These are phyloP conservation scores for Balakata baccata DNA, from an alignment of 345 rosid species.

Conservation along the genomic window DNA sequence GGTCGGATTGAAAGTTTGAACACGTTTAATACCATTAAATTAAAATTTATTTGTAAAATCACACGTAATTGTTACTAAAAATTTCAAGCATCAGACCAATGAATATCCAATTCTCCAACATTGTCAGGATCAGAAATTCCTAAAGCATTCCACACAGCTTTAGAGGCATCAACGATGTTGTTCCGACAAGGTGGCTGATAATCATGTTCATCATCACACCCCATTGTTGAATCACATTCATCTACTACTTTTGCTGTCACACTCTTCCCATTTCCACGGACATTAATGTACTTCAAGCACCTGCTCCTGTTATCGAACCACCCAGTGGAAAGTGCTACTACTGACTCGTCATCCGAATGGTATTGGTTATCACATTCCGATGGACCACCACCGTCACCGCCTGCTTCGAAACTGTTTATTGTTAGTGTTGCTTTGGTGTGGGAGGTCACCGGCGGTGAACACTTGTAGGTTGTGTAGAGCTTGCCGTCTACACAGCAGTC, in stretches of 20 bases:
- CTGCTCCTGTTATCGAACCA: conserved; percentile 13
- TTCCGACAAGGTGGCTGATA: conserved; percentile 11
- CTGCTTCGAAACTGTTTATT: background rate
- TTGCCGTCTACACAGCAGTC: conserved; percentile 1
- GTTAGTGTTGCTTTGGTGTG: background rate
- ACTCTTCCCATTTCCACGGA: conserved; percentile 8
- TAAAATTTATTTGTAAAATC: too few species aligned
- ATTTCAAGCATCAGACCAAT: conserved; percentile 15
- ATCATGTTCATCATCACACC: conserved; percentile 6
- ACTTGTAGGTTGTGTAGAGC: background rate
- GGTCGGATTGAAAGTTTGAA: too few species aligned
- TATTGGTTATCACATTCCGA: background rate
- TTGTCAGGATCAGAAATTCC: background rate
- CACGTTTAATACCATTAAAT: too few species aligned
- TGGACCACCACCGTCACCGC: conserved; percentile 1
- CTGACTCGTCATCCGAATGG: background rate
- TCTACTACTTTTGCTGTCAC: conserved; percentile 11
- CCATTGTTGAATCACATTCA: conserved; percentile 16
- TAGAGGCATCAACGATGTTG: conserved; percentile 16
- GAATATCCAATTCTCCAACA: background rate
- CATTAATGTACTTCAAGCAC: conserved; percentile 1
- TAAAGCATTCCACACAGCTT: conserved; percentile 14
- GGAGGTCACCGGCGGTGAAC: background rate
- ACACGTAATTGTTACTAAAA: too few species aligned
- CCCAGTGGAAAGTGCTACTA: conserved; percentile 15